Conservation (phyloP, 257 asterid genomes). For the Capsicum chinense region DNA sequence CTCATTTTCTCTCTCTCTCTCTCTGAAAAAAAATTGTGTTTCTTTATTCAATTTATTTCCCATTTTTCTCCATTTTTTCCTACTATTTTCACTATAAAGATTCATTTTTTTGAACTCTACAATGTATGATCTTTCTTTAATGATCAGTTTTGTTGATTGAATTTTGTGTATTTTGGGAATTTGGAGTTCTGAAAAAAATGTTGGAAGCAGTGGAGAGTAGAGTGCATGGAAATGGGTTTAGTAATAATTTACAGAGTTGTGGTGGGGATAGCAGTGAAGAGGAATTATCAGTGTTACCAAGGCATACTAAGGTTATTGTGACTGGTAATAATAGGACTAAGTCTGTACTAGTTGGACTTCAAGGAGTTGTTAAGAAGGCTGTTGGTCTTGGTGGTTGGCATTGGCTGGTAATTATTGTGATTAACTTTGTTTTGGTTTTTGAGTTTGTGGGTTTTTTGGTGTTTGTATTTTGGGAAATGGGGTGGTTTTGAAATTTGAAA, state of each 20-base stretch:
- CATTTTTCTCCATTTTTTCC: conserved; percentile 46
- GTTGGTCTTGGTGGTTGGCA: conserved; percentile 99
- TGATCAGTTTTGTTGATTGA: conserved; percentile 21
- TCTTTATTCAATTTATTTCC: conserved; percentile 45
- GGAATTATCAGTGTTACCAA: conserved; percentile 82
- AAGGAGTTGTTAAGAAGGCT: conserved; percentile 91
- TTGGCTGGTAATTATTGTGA: conserved; percentile 70
- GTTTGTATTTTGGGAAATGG: conserved; percentile 4
- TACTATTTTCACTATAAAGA: conserved; percentile 32
- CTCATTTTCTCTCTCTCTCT: conserved; percentile 42
- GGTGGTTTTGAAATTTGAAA: not conserved
- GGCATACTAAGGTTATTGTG: conserved; percentile 92
- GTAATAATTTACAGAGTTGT: conserved; percentile 68
- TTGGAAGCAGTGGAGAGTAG: conserved; percentile 57
- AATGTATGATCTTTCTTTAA: conserved; percentile 42
- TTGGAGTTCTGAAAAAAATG: conserved; percentile 39
- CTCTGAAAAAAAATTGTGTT: conserved; percentile 40
- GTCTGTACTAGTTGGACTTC: conserved; percentile 88
- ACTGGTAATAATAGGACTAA: conserved; percentile 93
- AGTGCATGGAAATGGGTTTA: conserved; percentile 52
- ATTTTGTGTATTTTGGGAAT: not conserved
- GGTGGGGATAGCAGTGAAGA: conserved; percentile 84
- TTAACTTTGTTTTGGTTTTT: not conserved
- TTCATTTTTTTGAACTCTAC: conserved; percentile 37
- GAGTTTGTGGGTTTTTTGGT: not conserved